These are phyloP conservation scores for Nasturtium officinale DNA, from an alignment of 345 rosid genomes.

Conservation along the genomic window DNA sequence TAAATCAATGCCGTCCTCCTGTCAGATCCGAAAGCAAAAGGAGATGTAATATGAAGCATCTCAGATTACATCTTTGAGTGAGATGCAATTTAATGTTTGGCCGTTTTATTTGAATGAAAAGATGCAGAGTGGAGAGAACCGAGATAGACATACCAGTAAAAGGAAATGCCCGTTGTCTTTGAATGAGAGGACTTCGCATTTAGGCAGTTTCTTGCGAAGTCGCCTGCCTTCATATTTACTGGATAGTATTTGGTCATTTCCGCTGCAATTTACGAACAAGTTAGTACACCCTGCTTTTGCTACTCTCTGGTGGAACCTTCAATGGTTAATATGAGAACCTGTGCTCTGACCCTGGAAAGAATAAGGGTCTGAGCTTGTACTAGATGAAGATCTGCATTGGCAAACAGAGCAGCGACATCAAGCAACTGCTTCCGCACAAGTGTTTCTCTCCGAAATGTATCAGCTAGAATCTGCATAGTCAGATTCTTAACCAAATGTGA, in stretches of 20 bases:
- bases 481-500: slow-evolving; percentile 33
- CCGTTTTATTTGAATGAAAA: slow-evolving; percentile 12
- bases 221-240: slow-evolving; percentile 69
- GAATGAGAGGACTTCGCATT: slow-evolving; percentile 62
- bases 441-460: slow-evolving; percentile 57
- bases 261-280: slow-evolving; percentile 47
- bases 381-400: slow-evolving; percentile 73
- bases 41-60: slow-evolving; percentile 17
- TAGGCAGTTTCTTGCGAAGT: slow-evolving; percentile 50
- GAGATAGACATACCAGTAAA: slow-evolving; percentile 62
- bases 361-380: slow-evolving; percentile 68
- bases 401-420: slow-evolving; percentile 59
- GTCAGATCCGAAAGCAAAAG: slow-evolving; percentile 26
- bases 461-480: slow-evolving; percentile 59
- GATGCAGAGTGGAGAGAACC: slow-evolving; percentile 8
- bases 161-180: slow-evolving; percentile 68
- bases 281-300: slow-evolving; percentile 21
- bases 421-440: slow-evolving; percentile 78
- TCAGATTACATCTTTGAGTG: slow-evolving; percentile 7
- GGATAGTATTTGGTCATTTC: slow-evolving; percentile 75
- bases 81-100: slow-evolving; percentile 11
- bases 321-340: slow-evolving; percentile 14
- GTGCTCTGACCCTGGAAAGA: slow-evolving; percentile 56
- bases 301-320: neutral
- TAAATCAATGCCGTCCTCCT: slow-evolving; percentile 72